Evolutionary conservation across 768 basidiomycete genomes (phyloP), one percentile per base, ranked within the genome.

Genomic region (Kwoniella europaea): DNA sequence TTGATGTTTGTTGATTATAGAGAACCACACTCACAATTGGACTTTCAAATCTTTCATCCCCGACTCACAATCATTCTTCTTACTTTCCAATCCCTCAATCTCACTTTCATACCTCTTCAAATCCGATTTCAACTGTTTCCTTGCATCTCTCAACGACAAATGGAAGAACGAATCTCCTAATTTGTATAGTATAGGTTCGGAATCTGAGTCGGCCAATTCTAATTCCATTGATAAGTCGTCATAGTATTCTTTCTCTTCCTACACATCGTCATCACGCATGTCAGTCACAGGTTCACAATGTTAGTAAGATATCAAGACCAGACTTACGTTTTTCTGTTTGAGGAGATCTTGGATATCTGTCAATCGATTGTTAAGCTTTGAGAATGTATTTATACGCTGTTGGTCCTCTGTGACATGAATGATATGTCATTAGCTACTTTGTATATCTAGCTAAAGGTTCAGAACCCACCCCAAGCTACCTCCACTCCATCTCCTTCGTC

Each of bases 231-330:
- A 85, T 41, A 97, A 87, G 82, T 98, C 95, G 70, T 96, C 93
- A 15, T 96, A 88, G 2, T 93, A 91, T 76, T 97, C 95, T 84
- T 95, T 95, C 85, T 96, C 94, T 88, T 92, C 90, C 94, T 98
- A 79, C 35, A 35, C 7, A 35, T 35, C 35, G 35, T 7, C 35
- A 35, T 29, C 29, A 29, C 29, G 29, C 29, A 35, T 35, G 35
- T 35, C 35, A 35, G 35, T 35, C 35, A 35, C 35, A 35, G 35
- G 35, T 35, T 7, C 7, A 22, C 50, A 15, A 22, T 12, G 29
- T 63, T 41, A 24, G 43, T 27, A 10, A n/a, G 27, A 53, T 24
- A 53, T 43, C n/a, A 16, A n/a, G 57, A 46, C 22, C 4, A 29
- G 50, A 16, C 29, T 18, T 43, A 93, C 94, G 88, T 92, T 92